Conservation (phyloP, 2,329 filamentous ascomycete genomes). For the Hypoxylon sp. region DNA sequence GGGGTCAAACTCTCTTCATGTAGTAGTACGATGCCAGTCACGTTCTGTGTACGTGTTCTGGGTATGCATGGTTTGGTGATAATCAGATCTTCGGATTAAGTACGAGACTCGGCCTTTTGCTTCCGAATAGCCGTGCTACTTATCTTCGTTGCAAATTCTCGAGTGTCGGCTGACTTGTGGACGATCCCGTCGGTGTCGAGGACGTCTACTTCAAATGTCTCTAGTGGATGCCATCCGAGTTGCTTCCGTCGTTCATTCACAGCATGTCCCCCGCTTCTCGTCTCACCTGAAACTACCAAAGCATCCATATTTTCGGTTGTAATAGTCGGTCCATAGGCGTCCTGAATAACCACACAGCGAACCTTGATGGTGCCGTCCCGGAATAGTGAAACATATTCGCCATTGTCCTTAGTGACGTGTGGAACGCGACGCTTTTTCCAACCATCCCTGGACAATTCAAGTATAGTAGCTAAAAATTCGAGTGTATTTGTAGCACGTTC, state of each 20-base stretch:
- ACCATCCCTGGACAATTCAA: slow-evolving; percentile 60
- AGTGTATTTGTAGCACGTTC: slow-evolving; percentile 78
- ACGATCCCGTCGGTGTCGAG: slow-evolving; percentile 76
- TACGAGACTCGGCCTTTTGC: slow-evolving; percentile 55
- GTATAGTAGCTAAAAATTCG: slow-evolving; percentile 79
- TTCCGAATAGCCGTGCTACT: slow-evolving; percentile 88
- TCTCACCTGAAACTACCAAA: slow-evolving; percentile 90
- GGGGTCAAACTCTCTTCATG: slow-evolving; percentile 60
- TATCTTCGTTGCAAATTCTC: slow-evolving; percentile 85
- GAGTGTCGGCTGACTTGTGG: slow-evolving; percentile 60
- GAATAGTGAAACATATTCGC: slow-evolving; percentile 70
- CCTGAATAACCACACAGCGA: slow-evolving; percentile 86
- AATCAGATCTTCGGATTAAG: slow-evolving; percentile 25
- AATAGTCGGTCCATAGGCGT: slow-evolving; percentile 92
- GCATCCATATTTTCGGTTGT: slow-evolving; percentile 83
- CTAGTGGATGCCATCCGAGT: slow-evolving; percentile 81
- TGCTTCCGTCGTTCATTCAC: slow-evolving; percentile 87
- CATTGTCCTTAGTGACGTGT: slow-evolving; percentile 54
- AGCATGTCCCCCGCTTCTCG: slow-evolving; percentile 82
- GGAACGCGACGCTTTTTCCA: slow-evolving; percentile 62
- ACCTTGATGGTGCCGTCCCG: slow-evolving; percentile 74
- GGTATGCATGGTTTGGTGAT: slow-evolving; percentile 5
- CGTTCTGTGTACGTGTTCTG: slow-evolving; percentile 1
- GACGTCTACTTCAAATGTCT: slow-evolving; percentile 91
- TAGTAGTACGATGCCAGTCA: slow-evolving; percentile 30